Percentiles rank a stretch among this genome's conserved stretches.
These are phyloP conservation scores for Solanum ossicruentum DNA, from an alignment of 257 asterid genomes.

Conservation along the genomic window DNA sequence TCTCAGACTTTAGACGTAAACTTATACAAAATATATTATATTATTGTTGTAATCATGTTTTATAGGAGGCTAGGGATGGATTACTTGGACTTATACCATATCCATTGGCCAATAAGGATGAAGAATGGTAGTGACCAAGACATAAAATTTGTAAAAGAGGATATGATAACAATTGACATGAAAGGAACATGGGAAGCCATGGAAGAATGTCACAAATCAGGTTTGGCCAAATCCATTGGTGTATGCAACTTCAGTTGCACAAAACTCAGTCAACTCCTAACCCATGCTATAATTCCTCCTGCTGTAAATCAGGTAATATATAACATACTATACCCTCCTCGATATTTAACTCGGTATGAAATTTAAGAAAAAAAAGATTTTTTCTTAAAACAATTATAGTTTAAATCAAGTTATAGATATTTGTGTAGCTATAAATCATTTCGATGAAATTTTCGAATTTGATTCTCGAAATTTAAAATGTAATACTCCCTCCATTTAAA, in stretches of 20 bases:
- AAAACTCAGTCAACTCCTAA: constrained; percentile 23
- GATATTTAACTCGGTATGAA: no score
- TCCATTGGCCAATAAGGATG: constrained; percentile 34
- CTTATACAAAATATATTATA: no score
- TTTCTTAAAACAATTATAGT: no score
- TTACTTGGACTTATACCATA: constrained; percentile 42
- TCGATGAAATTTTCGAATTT: no score
- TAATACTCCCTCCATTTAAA: no score
- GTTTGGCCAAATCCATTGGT: constrained; percentile 44
- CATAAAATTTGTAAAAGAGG: not conserved
- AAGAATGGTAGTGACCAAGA: constrained; percentile 1
- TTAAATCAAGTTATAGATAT: not conserved
- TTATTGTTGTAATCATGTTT: not conserved
- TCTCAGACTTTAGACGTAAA: not conserved
- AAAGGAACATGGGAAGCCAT: constrained; percentile 44
- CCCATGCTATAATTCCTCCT: constrained; percentile 27
- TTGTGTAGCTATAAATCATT: not conserved
- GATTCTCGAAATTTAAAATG: no score
- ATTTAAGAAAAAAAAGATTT: not conserved
- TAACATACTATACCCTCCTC: not conserved
- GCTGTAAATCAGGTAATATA: constrained; percentile 35
- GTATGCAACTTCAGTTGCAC: constrained; percentile 46
- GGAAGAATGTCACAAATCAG: constrained; percentile 36
- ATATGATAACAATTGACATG: constrained; percentile 22
- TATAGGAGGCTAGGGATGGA: constrained; percentile 25